Percentiles rank a stretch among this genome's conserved stretches.
These are phyloP conservation scores for Glycine latifolia DNA, from an alignment of 306 rosid genomes.

Conservation along the genomic window DNA sequence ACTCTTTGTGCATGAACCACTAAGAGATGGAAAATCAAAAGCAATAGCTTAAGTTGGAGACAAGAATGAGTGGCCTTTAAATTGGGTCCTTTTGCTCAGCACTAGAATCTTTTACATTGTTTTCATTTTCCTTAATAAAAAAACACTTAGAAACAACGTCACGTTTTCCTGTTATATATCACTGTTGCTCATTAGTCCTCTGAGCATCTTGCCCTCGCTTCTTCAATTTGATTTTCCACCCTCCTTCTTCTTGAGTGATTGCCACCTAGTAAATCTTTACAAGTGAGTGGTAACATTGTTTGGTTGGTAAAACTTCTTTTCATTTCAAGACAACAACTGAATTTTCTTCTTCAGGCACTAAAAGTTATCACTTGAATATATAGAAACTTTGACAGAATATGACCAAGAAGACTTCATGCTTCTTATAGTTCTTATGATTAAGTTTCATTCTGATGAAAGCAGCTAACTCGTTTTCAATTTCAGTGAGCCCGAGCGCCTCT, in stretches of 20 bases:
- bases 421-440: constrained; percentile 9
- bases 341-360: constrained; percentile 1
- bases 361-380: neutral
- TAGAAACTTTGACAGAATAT: constrained; percentile 7
- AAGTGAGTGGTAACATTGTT: constrained; percentile 50
- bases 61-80: constrained; percentile 61
- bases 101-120: constrained; percentile 49
- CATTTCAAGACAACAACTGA: constrained; percentile 13
- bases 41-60: constrained; percentile 58
- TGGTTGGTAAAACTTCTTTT: neutral
- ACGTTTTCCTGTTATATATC: constrained; percentile 55
- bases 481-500: constrained; percentile 67
- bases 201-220: constrained; percentile 47
- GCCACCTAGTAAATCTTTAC: constrained; percentile 31
- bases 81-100: constrained; percentile 52
- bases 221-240: constrained; percentile 17
- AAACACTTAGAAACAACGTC: constrained; percentile 38
- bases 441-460: constrained; percentile 34
- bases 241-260: constrained; percentile 43
- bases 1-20: constrained; percentile 63
- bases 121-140: constrained; percentile 47
- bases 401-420: constrained; percentile 11
- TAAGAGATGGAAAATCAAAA: constrained; percentile 65
- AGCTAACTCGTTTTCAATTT: constrained; percentile 40
- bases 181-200: constrained; percentile 43